A percentile compares a stretch with the other conserved stretches of the same genome.
Evolutionary conservation across 306 rosid species (phyloP).

Genomic region (Fragaria iinumae): DNA sequence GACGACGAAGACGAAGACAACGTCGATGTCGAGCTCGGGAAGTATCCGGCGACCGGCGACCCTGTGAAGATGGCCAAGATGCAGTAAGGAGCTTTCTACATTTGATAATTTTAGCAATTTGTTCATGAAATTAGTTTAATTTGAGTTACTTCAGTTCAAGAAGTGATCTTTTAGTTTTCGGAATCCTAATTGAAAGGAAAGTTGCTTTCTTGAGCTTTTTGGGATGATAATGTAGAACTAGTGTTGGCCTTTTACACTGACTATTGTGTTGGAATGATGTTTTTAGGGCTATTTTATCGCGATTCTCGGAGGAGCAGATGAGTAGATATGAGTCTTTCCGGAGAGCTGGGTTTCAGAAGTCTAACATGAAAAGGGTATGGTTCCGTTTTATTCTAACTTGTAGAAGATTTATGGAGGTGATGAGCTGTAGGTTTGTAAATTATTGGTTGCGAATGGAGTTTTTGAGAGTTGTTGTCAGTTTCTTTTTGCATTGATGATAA

Average conservation of each 20-base stretch:
- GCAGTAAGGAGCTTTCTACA: conserved; percentile 47
- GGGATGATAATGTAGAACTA: neutral
- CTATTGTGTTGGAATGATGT: conserved; percentile 3
- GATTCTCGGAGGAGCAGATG: conserved; percentile 88
- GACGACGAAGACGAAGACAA: conserved; percentile 92
- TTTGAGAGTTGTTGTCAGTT: neutral
- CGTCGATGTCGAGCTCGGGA: conserved; percentile 85
- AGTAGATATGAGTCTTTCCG: conserved; percentile 91
- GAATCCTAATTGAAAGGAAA: neutral
- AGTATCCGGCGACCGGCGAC: conserved; percentile 68
- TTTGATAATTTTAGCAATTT: neutral
- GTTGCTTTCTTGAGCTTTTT: neutral
- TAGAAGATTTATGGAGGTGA: neutral
- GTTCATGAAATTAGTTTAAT: neutral
- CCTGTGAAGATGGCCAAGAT: conserved; percentile 85
- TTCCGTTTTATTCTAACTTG: neutral
- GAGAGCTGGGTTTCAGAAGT: conserved; percentile 89
- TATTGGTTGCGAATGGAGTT: neutral
- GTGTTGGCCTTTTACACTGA: conserved; percentile 7
- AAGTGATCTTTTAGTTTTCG: neutral
- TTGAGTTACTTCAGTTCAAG: neutral
- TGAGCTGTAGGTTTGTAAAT: neutral
- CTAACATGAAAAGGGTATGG: conserved; percentile 86
- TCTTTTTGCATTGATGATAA: neutral
- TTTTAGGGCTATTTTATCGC: conserved; percentile 72